Conservation (phyloP, 805 yeast genomes). For the Teunomyces lycoperdinae region DNA sequence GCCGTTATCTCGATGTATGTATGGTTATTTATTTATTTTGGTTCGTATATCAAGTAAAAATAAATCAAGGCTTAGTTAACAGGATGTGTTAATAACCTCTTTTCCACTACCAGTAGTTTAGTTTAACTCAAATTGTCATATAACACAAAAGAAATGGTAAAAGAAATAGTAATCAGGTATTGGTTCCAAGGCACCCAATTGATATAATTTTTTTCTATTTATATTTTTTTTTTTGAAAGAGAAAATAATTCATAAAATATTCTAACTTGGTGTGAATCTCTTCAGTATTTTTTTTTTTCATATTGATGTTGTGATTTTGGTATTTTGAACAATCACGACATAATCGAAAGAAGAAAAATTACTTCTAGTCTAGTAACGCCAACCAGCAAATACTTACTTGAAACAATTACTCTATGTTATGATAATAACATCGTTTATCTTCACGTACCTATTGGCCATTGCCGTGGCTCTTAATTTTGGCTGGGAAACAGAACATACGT, state of each 20-base stretch:
- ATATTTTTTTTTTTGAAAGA: too few species aligned
- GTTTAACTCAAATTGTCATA: background rate
- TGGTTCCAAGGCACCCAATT: too few species aligned
- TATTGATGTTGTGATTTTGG: background rate
- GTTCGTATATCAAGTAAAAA: background rate
- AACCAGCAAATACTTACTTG: background rate
- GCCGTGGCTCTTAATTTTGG: constrained; percentile 11
- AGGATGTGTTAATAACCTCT: background rate
- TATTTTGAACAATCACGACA: background rate
- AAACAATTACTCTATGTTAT: background rate
- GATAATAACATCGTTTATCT: background rate
- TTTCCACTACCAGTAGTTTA: background rate
- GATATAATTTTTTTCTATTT: too few species aligned
- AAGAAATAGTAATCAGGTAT: too few species aligned
- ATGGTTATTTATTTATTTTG: too few species aligned
- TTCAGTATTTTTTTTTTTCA: background rate
- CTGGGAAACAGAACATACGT: constrained; percentile 33
- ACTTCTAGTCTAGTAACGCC: background rate
- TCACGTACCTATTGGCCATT: background rate
- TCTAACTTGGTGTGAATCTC: background rate
- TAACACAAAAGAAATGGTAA: too few species aligned
- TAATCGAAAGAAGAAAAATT: background rate
- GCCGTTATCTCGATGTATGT: background rate
- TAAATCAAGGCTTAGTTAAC: background rate
- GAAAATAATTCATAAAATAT: background rate